Evolutionary conservation across 129 eudicot genomes (phyloP).

Genomic region (Rutidosis leptorrhynchoides): DNA sequence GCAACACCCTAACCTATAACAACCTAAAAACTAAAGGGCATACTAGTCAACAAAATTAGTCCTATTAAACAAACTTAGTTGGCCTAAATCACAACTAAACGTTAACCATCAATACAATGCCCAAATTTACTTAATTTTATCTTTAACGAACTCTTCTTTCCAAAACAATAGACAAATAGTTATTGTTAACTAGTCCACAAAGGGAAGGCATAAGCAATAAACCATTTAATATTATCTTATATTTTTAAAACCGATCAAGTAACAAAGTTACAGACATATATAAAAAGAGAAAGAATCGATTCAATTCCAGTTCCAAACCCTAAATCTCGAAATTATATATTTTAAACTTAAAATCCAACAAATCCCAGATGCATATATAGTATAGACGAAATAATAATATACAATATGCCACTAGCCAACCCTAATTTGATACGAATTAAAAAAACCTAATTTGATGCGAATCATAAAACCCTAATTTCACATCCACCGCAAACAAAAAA

Average conservation of each 20-base stretch:
- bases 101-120: background rate
- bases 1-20: background rate
- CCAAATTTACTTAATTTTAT: background rate
- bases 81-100: background rate
- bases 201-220: background rate
- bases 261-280: background rate
- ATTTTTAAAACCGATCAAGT: too few species aligned
- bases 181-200: background rate
- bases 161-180: background rate
- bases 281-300: too few species aligned
- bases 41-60: background rate
- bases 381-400: background rate
- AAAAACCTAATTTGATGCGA: conserved; percentile 1
- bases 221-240: background rate
- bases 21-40: background rate
- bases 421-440: background rate
- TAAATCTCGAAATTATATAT: background rate
- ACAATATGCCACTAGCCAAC: background rate
- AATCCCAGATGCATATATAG: background rate
- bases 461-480: background rate
- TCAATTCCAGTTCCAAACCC: background rate
- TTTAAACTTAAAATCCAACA: background rate
- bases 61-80: background rate
- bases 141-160: background rate
- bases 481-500: conserved; percentile 4